Evolutionary conservation across 441 rosid species (phyloP).

Genomic region (Gossypium trilobum): DNA sequence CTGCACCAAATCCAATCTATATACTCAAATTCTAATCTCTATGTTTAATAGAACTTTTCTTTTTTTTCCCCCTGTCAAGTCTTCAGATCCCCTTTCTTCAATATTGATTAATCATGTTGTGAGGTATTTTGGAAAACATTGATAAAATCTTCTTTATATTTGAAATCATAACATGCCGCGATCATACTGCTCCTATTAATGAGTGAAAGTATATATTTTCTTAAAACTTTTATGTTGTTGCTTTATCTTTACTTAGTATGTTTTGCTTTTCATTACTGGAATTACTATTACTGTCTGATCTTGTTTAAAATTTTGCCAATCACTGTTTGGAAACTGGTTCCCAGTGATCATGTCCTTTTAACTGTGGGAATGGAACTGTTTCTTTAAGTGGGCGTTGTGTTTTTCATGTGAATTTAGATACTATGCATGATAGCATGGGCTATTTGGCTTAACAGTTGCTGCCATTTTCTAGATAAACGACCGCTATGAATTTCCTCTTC

Average conservation of each 20-base stretch:
- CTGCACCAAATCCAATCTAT: neutral
- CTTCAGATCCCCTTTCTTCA: neutral
- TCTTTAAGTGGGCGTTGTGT: neutral
- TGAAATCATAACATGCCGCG: neutral
- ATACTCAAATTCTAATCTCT: neutral
- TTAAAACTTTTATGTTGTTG: neutral
- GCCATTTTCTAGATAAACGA: constrained; percentile 64
- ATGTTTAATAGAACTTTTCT: neutral
- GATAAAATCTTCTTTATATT: neutral
- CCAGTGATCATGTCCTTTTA: neutral
- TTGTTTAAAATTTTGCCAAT: neutral
- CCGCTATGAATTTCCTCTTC: constrained; percentile 87
- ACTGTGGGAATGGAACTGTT: neutral
- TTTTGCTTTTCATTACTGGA: neutral
- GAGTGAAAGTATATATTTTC: neutral
- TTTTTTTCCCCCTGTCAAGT: neutral
- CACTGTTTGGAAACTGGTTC: neutral
- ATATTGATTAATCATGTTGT: neutral
- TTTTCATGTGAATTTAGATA: neutral
- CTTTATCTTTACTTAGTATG: neutral
- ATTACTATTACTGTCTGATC: neutral
- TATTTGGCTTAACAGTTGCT: neutral
- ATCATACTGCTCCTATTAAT: neutral
- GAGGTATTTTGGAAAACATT: constrained; percentile 1
- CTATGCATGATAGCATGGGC: neutral